Evolutionary conservation across 176 grass and related monocot species (phyloP), one percentile per base, ranked within the genome.

Genomic region (Elymus sibiricus): DNA sequence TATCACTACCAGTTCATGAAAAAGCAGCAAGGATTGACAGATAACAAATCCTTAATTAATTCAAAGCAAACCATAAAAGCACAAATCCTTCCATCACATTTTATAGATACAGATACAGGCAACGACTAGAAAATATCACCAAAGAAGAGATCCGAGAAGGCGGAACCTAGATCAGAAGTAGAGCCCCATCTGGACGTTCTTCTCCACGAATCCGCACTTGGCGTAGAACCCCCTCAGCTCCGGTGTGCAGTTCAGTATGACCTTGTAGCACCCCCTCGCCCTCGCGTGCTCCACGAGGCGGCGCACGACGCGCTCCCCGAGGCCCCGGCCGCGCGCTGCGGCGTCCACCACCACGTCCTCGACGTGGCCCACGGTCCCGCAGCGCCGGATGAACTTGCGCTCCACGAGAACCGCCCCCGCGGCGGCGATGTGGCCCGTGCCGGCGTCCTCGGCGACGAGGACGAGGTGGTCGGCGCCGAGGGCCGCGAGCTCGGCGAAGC

Each of bases 151-250:
- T 85, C 75, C 22, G 51, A 88, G 68, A 40, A 84, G 16, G 24
- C 22, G 47, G 46, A 70, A 91, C 65, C 84, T 86, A 82, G 79
- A 90, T 95, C 92, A 96, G 82, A 98, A 94, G 87, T 95, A 91
- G 76, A 95, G 78, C 34, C 90, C 88, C 97, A 98, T 94, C 86
- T 98, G 97, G 70, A 95, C 84, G 64, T 91, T 90, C 86, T 92
- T 98, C 90, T 95, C 90, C 47, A 68, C 66, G 85, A 95, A 98
- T 11, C 90, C 97, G 62, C 90, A 90, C 75, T 88, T 95, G 75
- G 88, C 88, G 78, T 98, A 95, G 90, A 98, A 94, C 74, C 63
- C 66, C 80, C 11, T 92, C 43, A 94, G 86, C 81, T 95, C 93
- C 29, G 40, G 28, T 0, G 89, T 77, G 86, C 97, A 95, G 79